phyloP scores from a whole-genome alignment of 805 yeast species.

The Tetrapisispora pingtungensis region DNA sequence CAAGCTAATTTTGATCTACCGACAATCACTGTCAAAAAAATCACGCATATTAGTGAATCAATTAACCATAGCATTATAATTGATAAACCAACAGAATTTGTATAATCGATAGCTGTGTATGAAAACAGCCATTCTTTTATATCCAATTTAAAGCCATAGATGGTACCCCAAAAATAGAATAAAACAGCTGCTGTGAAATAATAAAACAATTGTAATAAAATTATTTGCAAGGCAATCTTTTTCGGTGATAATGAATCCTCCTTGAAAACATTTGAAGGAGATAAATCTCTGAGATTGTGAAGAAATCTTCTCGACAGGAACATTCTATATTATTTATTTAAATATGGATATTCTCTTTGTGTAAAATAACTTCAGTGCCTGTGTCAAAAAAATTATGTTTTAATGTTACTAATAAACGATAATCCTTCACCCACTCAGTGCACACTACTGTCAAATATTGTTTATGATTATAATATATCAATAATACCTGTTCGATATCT shows the following conservation, averaged over 20 bases:
- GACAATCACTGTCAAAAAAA: slow-evolving; percentile 76
- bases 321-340: no score
- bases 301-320: slow-evolving; percentile 16
- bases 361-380: no score
- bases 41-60: slow-evolving; percentile 72
- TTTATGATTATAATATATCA: no score
- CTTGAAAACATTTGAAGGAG: slow-evolving; percentile 24
- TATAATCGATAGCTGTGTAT: slow-evolving; percentile 65
- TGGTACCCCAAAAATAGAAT: slow-evolving; percentile 52
- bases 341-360: no score
- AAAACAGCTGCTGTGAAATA: slow-evolving; percentile 61
- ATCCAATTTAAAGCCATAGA: slow-evolving; percentile 62
- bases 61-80: slow-evolving; percentile 69
- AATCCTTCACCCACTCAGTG: no score
- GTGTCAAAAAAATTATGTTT: no score
- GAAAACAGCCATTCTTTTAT: slow-evolving; percentile 61
- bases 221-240: slow-evolving; percentile 58
- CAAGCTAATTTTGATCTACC: slow-evolving; percentile 91
- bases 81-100: slow-evolving; percentile 73
- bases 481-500: no score
- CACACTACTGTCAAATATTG: no score
- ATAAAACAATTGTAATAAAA: slow-evolving; percentile 68
- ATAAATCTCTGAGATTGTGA: slow-evolving; percentile 23
- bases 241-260: slow-evolving; percentile 46
- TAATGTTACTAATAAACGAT: no score